Evolutionary conservation across 2,329 filamentous ascomycete genomes (phyloP), one percentile per base, ranked within the genome.

Genomic region (Sclerotinia spermophila): DNA sequence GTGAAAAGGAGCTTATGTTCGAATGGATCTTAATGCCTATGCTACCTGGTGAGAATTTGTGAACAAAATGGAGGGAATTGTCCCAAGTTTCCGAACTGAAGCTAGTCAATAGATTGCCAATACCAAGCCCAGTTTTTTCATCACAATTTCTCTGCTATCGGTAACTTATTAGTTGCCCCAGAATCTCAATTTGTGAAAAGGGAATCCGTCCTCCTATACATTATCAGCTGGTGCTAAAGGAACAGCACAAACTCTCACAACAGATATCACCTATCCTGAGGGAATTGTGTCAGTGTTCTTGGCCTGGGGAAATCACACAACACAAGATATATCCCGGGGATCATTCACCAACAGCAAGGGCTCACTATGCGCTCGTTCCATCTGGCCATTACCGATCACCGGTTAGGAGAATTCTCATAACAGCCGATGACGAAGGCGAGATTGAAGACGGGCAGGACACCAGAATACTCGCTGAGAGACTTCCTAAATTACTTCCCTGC

Each of bases 11-110:
- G 33, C 76, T 83, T 40, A 81, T 79, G 0, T 81, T 79, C 27
- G 81, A 83, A 74, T 84, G 81, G 81, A 82, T 82, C 15, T 66
- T 82, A 19, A 81, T 82, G 79, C 75, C 78, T 8, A 71, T 73
- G 10, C 71, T 81, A 24, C 40, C 40, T 55, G 71, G 71, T 0
- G 72, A 8, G 74, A 72, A 1, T 66, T 76, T 73, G 62, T 72
- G 62, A 59, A 72, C 51, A 74, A 75, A 74, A 45, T 81, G 79
- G 79, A 76, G 78, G 7, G 77, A 71, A 24, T 78, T 83, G 73
- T 65, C 78, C 0, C 74, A 78, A 73, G 72, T 72, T 5, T 73
- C 77, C 17, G 83, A 83, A 71, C 74, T 75, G 53, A 70, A 70
- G 8, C 65, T 83, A 7, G 76, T 79, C 4, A 72, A 21, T 73